Evolutionary conservation across 169 alveolate genomes (phyloP), one percentile per base, ranked within the genome.

Genomic region (Cryptosporidium baileyi): DNA sequence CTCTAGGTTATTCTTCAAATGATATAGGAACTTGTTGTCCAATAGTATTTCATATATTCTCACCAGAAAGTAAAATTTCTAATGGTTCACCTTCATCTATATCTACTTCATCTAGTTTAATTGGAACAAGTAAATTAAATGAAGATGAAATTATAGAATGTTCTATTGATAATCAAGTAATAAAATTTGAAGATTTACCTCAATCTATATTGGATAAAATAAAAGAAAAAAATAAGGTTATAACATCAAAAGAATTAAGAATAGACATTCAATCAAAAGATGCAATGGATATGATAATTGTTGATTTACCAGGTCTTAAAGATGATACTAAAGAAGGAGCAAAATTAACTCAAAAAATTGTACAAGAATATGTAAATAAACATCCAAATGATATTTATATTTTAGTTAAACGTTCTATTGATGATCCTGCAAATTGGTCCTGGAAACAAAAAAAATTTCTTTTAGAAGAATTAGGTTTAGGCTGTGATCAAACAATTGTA

Each of bases 1-100:
- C 97, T 3, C 92, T 94, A 60, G 97, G 97, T 1, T 94, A 93
- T 88, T 90, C 94, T 8, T 89, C 95, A 74, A 91, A 95, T 1
- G 96, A 94, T 67, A 94, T 94, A n/a, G 97, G 97, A 17, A 94
- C 97, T 11, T 92, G 92, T 47, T 97, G 94, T 79, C 97, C 97
- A 1, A 94, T 94, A 26, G 94, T 93, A 22, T 60, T 60, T 32
- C 67, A 60, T 60, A 60, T 60, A 28, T 19, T 15, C 13, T 15
- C 45, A 13, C 17, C 38, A 17, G 17, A 26, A 1, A 11, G 19
- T 11, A 15, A 7, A 60, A 30, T 7, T 24, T 17, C 8, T 9
- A 28, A 11, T 3, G 7, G 24, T 26, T 60, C 4, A 9, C 43
- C n/a, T 1, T 2, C 22, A 26, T 60, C 9, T 0, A 11, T 8